Evolutionary conservation across 208 protist genomes (phyloP).

Genomic region (Trypanosoma caninum): DNA sequence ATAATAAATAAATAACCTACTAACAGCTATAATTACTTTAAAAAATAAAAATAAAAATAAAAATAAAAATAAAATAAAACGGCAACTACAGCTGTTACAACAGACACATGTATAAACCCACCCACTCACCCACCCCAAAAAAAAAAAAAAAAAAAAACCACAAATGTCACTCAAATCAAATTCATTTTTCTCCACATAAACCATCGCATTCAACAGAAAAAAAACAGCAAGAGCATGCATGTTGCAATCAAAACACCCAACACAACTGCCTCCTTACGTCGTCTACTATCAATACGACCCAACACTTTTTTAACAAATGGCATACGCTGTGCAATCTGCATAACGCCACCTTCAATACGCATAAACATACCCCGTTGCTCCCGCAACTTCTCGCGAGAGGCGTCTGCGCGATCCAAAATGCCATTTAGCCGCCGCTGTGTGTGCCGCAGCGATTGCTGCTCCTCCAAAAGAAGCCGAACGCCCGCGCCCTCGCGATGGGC

Average conservation of each 20-base stretch:
- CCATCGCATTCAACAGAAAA: conserved; percentile 48
- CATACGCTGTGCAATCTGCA: conserved; percentile 67
- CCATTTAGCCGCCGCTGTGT: conserved; percentile 54
- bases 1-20: conserved; percentile 3
- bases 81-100: not conserved
- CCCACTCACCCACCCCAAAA: not conserved
- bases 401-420: conserved; percentile 61
- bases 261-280: conserved; percentile 62
- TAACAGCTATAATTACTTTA: conserved; percentile 1
- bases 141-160: not conserved
- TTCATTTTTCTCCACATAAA: not conserved
- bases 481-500: conserved; percentile 30
- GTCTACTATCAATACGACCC: conserved; percentile 55
- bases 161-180: not conserved
- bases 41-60: conserved; percentile 22
- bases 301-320: conserved; percentile 75
- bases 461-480: conserved; percentile 67
- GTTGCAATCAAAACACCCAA: conserved; percentile 54
- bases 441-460: conserved; percentile 74
- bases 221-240: conserved; percentile 56
- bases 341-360: conserved; percentile 44
- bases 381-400: conserved; percentile 49
- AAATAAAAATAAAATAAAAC: conserved; percentile 6
- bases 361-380: conserved; percentile 67
- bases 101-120: not conserved